Base-by-base conservation (phyloP, 1,284 basidiomycete genomes). In the Tylopilus sp. region DNA sequence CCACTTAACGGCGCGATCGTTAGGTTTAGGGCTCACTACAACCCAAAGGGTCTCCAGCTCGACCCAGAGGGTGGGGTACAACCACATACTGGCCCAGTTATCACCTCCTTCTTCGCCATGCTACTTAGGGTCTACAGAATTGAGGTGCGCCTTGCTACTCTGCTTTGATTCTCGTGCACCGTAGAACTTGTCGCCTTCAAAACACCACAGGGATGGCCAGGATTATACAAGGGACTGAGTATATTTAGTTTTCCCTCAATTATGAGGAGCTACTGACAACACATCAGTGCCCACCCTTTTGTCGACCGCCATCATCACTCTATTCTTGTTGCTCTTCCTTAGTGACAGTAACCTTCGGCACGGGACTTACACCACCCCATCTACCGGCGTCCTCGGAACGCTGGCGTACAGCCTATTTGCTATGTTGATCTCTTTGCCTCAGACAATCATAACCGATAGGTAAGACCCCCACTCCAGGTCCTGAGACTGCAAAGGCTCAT, bases 151-250 rank as follows among this genome's bases (percentile, higher is more conserved):
- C 8, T 26, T 13, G 8, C 23, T 15, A 13, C 15, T 12, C 23
- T 34, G 18, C 33, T 37, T 47, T 49, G 38, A 34, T 34, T 1
- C 30, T n/a, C 9, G 19, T 28, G 0, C 26, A 19, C 31, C 31
- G 34, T 30, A 25, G 23, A 40, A 38, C 29, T 29, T 16, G 5
- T 40, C 12, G 3, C 12, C 15, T 41, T 49, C 16, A 19, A 45
- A 44, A 30, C 15, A 3, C 18, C 37, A 21, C 46, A 89, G 82
- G 88, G 92, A 19, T 84, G 77, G 76, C 66, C 74, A 44, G 92
- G 92, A 16, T 66, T 94, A 35, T 93, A 89, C 76, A 95, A 93
- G 68, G 92, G 92, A 43, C 65, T 85, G 41, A 88, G 88, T 89
- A 63, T 46, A 87, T 72, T 13, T 23, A 11, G 19, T 38, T 54